Percentiles rank a stretch among this genome's conserved stretches.
phyloP scores from a whole-genome alignment of 208 protist genomes.

The Wallacemonas sp. region DNA sequence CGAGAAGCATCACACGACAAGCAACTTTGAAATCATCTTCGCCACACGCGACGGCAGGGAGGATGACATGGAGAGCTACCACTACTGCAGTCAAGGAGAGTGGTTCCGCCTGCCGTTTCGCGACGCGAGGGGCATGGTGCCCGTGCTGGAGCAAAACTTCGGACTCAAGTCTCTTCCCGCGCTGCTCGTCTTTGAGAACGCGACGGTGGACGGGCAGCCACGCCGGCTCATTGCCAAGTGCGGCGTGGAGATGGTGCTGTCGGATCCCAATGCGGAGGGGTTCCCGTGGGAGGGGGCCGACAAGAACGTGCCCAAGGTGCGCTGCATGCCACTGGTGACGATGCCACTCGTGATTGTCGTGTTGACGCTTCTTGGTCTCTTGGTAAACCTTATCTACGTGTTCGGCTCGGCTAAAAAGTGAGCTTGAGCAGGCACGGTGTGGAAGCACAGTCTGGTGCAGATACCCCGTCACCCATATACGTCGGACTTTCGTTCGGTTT shows the following conservation, averaged over 20 bases:
- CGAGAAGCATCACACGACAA: constrained; percentile 26
- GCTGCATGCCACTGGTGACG: neutral
- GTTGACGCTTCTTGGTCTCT: neutral
- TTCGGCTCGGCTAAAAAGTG: too few relatives aligned
- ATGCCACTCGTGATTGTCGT: neutral
- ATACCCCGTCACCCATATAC: too few relatives aligned
- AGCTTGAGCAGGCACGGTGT: too few relatives aligned
- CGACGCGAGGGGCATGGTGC: constrained; percentile 24
- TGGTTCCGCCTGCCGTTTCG: constrained; percentile 51
- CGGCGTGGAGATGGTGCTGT: constrained; percentile 14
- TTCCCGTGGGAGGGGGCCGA: constrained; percentile 27
- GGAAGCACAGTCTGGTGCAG: too few relatives aligned
- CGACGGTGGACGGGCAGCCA: constrained; percentile 15
- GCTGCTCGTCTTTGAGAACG: constrained; percentile 48
- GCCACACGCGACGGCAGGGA: constrained; percentile 51
- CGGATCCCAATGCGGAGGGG: constrained; percentile 12
- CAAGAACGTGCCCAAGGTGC: neutral
- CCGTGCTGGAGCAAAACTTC: constrained; percentile 20
- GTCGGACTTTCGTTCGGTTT: too few relatives aligned
- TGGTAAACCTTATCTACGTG: constrained; percentile 6
- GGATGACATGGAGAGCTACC: constrained; percentile 49
- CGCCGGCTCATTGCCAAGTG: constrained; percentile 13
- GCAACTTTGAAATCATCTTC: constrained; percentile 41
- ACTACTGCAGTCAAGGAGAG: constrained; percentile 38
- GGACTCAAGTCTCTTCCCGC: constrained; percentile 35